Percentiles rank a stretch among this genome's conserved stretches.
These are phyloP conservation scores for Cucumis variabilis DNA, from an alignment of 331 rosid genomes.

Conservation along the genomic window DNA sequence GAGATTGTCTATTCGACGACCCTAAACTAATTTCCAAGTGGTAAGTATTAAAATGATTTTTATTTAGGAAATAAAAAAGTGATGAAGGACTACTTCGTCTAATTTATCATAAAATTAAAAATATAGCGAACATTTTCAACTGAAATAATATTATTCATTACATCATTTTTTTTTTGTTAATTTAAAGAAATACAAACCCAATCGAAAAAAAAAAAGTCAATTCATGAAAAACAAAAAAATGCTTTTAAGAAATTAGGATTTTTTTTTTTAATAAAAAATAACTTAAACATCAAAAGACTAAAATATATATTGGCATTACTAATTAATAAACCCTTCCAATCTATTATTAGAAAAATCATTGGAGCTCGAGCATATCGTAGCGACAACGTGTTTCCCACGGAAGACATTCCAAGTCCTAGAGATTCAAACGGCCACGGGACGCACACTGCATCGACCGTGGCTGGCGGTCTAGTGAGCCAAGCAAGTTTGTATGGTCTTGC, in stretches of 20 bases:
- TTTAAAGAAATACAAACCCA: too few relatives aligned
- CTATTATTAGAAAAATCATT: constrained; percentile 33
- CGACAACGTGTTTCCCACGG: not conserved
- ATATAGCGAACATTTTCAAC: not conserved
- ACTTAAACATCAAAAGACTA: not conserved
- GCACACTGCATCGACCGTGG: constrained; percentile 38
- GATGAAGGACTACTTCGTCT: not conserved
- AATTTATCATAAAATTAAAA: not conserved
- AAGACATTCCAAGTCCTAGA: constrained; percentile 28
- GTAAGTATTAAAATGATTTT: not conserved
- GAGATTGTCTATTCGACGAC: not conserved
- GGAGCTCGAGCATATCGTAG: constrained; percentile 39
- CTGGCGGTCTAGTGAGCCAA: not conserved
- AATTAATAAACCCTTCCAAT: not conserved
- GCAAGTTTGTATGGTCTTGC: constrained; percentile 30
- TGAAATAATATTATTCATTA: not conserved
- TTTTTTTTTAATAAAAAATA: too few relatives aligned
- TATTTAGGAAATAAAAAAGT: too few relatives aligned
- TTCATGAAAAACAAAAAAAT: too few relatives aligned
- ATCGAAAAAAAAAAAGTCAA: too few relatives aligned
- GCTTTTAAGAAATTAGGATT: too few relatives aligned
- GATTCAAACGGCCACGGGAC: constrained; percentile 41
- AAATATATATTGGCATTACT: not conserved
- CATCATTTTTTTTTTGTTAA: not conserved
- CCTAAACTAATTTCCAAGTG: too few relatives aligned